A percentile compares a stretch with the other conserved stretches of the same genome.
These are phyloP conservation scores for Nevesoporus exiguus DNA, from an alignment of 768 basidiomycete species.

Conservation along the genomic window DNA sequence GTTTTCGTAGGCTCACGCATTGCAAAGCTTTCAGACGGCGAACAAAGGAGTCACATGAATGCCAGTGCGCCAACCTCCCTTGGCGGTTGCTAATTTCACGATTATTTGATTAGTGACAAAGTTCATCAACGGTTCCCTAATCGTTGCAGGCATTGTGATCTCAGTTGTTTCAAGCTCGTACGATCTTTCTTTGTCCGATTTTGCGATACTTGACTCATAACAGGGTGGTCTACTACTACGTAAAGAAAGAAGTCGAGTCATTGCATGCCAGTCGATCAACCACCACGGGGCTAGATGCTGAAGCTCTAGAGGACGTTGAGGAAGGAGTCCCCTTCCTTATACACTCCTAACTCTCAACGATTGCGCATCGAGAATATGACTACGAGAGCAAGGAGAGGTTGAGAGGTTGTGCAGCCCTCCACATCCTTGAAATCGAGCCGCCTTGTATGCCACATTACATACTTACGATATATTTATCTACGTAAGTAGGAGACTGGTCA, in stretches of 20 bases:
- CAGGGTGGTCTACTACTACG: slow-evolving; percentile 65
- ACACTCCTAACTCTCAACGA: not conserved
- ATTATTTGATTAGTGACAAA: slow-evolving; percentile 48
- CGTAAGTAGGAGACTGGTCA: not conserved
- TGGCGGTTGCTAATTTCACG: slow-evolving; percentile 4
- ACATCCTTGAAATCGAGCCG: not conserved
- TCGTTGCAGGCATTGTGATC: slow-evolving; percentile 57
- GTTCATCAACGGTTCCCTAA: slow-evolving; percentile 57
- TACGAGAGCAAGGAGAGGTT: not conserved
- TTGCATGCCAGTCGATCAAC: slow-evolving; percentile 47
- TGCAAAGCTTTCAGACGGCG: slow-evolving; percentile 71
- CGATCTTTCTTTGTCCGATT: slow-evolving; percentile 25
- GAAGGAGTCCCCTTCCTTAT: slow-evolving; percentile 54
- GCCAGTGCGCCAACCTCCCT: slow-evolving; percentile 44
- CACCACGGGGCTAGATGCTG: slow-evolving; percentile 53
- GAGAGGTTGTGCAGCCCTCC: not conserved
- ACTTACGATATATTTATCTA: not conserved
- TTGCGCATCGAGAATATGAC: not conserved
- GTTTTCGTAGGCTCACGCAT: slow-evolving; percentile 78
- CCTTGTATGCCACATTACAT: not conserved
- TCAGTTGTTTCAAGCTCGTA: slow-evolving; percentile 67
- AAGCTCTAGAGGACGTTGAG: slow-evolving; percentile 55
- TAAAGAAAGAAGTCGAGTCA: slow-evolving; percentile 57
- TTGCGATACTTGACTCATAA: slow-evolving; percentile 8
- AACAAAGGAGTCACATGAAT: slow-evolving; percentile 73